These are phyloP conservation scores for Pilasporangium apinafurcum DNA, from an alignment of 352 stramenopile genomes.

Conservation along the genomic window DNA sequence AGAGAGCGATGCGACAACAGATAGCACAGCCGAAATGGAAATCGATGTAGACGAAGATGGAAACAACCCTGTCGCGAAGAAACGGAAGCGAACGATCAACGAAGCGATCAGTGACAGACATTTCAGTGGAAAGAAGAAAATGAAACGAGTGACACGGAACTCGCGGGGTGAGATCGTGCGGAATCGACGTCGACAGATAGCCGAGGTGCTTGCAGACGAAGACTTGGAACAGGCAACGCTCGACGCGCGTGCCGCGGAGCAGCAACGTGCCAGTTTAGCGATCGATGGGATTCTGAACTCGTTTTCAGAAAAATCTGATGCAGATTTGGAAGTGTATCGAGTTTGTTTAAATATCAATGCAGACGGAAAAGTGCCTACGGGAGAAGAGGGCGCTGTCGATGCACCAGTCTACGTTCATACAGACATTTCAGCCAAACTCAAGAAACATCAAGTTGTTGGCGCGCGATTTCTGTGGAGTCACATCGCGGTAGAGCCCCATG, in stretches of 20 bases:
- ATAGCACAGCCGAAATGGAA: constrained; percentile 8
- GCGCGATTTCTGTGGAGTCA: constrained; percentile 83
- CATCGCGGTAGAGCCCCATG: constrained; percentile 57
- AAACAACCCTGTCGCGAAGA: background rate
- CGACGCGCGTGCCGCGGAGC: constrained; percentile 55
- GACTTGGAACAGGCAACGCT: constrained; percentile 62
- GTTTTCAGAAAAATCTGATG: constrained; percentile 5
- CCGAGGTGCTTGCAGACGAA: constrained; percentile 55
- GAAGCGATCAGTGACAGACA: constrained; percentile 3
- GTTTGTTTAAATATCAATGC: constrained; percentile 56
- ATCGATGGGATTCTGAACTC: constrained; percentile 25
- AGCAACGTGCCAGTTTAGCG: constrained; percentile 30
- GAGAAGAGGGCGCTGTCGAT: constrained; percentile 33
- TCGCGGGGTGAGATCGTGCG: constrained; percentile 17
- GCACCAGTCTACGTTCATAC: constrained; percentile 62
- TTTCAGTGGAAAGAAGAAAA: constrained; percentile 5
- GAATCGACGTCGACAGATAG: constrained; percentile 57
- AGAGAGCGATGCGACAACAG: constrained; percentile 9
- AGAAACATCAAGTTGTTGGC: constrained; percentile 74
- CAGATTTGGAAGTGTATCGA: constrained; percentile 11
- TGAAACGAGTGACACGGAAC: constrained; percentile 19
- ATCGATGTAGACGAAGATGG: constrained; percentile 4
- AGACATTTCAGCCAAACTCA: constrained; percentile 60
- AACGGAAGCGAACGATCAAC: background rate
- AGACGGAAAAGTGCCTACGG: constrained; percentile 33